These are phyloP conservation scores for Amanita thiersii DNA, from an alignment of 768 basidiomycete genomes.

Conservation along the genomic window DNA sequence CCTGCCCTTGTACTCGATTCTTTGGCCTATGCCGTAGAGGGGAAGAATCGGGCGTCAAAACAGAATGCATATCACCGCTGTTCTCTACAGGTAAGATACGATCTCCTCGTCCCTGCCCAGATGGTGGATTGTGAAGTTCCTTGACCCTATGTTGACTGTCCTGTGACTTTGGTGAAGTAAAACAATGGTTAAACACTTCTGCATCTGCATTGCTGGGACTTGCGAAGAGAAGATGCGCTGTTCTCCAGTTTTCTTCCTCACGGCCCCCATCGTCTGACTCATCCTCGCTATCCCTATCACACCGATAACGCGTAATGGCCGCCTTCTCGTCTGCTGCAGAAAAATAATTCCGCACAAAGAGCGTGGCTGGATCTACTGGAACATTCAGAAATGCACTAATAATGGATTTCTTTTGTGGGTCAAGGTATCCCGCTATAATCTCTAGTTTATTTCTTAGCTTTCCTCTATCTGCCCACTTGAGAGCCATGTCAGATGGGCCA, in stretches of 20 bases:
- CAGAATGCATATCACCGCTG: background rate
- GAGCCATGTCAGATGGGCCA: conserved; percentile 35
- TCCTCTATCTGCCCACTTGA: conserved; percentile 47
- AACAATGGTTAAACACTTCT: conserved; percentile 4
- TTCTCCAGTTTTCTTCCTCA: conserved; percentile 47
- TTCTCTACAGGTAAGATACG: no score
- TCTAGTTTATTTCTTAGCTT: conserved; percentile 34
- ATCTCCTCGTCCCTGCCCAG: conserved; percentile 10
- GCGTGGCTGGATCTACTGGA: background rate
- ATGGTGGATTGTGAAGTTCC: background rate
- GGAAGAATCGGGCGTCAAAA: background rate
- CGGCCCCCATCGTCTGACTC: conserved; percentile 25
- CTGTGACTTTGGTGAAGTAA: conserved; percentile 12
- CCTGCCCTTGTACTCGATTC: conserved; percentile 1
- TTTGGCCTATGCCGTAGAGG: background rate
- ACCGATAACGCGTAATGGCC: background rate
- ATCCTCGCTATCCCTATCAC: conserved; percentile 21
- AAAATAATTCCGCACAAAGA: background rate
- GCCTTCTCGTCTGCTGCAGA: no score
- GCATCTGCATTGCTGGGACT: background rate
- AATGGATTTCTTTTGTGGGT: conserved; percentile 21
- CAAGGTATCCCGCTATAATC: conserved; percentile 36
- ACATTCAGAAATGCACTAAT: conserved; percentile 14
- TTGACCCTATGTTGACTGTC: no score
- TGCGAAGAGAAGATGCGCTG: conserved; percentile 51